Conservation (phyloP, 1,284 basidiomycete genomes). For the Acaromyces ingoldii region DNA sequence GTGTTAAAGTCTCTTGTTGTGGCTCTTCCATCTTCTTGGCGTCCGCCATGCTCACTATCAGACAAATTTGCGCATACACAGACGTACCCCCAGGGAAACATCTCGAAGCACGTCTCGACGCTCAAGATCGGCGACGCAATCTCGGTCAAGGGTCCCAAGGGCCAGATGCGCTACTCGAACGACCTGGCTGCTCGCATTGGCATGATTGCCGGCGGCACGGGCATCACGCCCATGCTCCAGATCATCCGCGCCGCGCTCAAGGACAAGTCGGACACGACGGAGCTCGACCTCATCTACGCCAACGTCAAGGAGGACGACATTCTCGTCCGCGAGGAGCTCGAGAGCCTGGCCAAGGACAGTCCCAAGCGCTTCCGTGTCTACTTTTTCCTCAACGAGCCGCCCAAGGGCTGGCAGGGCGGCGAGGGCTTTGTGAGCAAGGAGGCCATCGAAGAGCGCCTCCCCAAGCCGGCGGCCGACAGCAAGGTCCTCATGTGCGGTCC, state of each 20-base stretch:
- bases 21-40: background rate
- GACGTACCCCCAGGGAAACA: conserved; percentile 95
- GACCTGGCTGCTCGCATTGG: conserved; percentile 61
- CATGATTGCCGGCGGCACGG: conserved; percentile 91
- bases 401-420: conserved; percentile 76
- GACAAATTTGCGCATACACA: conserved; percentile 48
- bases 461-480: conserved; percentile 40
- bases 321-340: conserved; percentile 77
- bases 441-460: conserved; percentile 67
- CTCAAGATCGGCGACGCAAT: conserved; percentile 64
- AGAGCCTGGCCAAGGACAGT: conserved; percentile 68
- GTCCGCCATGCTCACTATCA: background rate
- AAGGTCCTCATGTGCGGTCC: conserved; percentile 59
- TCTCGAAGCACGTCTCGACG: conserved; percentile 75
- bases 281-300: conserved; percentile 90
- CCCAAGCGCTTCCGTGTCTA: conserved; percentile 64
- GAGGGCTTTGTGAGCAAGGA: conserved; percentile 89
- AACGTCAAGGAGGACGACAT: conserved; percentile 64
- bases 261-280: conserved; percentile 77
- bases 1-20: conserved; percentile 13
- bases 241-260: conserved; percentile 84
- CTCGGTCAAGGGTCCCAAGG: conserved; percentile 90
- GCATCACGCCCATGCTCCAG: conserved; percentile 80
- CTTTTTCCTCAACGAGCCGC: conserved; percentile 91
- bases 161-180: conserved; percentile 60